Evolutionary conservation across 176 grass and related monocot genomes (phyloP).

Genomic region (Aechmea fasciata): DNA sequence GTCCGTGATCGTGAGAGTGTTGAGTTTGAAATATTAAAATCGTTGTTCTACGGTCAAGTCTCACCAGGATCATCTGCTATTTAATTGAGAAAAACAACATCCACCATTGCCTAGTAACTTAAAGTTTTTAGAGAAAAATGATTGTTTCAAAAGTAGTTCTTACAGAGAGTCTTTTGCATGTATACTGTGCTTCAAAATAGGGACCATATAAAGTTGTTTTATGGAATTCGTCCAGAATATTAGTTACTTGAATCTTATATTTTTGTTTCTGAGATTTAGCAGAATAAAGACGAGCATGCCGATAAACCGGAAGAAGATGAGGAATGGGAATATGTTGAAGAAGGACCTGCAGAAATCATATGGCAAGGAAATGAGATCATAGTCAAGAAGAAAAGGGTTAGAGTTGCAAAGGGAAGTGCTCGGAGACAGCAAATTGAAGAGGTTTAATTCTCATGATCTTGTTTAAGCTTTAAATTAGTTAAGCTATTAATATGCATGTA

Average conservation of each 20-base stretch:
- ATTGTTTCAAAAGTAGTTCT: no score
- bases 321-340: slow-evolving; percentile 92
- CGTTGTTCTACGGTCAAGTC: no score
- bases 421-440: slow-evolving; percentile 30
- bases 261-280: slow-evolving; percentile 18
- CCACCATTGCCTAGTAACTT: no score
- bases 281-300: slow-evolving; percentile 38
- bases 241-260: slow-evolving; percentile 6
- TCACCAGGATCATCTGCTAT: no score
- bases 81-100: no score
- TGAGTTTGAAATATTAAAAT: no score
- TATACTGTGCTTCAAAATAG: no score
- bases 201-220: no score
- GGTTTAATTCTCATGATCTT: slow-evolving; percentile 30
- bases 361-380: slow-evolving; percentile 95
- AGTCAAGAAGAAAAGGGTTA: slow-evolving; percentile 92
- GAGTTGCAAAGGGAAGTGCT: slow-evolving; percentile 50
- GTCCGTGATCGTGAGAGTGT: no score
- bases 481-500: background rate
- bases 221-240: background rate
- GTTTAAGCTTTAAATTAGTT: background rate
- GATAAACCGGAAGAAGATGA: slow-evolving; percentile 32
- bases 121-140: no score
- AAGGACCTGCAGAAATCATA: slow-evolving; percentile 78
- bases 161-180: no score